These are phyloP conservation scores for Elsinoe batatas DNA, from an alignment of 2,329 filamentous ascomycete species.

Conservation along the genomic window DNA sequence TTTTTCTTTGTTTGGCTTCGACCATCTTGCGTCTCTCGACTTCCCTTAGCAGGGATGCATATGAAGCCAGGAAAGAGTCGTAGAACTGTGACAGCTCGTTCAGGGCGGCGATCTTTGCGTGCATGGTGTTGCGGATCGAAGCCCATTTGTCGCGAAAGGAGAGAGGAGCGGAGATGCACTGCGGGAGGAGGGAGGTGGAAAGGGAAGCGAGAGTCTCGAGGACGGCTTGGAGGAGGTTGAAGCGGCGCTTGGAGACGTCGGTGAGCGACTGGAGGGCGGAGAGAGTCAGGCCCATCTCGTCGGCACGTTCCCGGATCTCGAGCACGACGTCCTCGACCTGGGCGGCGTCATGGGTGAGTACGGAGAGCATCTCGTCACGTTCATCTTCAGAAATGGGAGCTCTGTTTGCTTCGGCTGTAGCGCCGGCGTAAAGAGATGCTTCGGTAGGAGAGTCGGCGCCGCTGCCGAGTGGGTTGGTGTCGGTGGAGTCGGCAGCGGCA, in stretches of 20 bases:
- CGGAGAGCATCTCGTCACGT: conserved; percentile 69
- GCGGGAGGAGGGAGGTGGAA: conserved; percentile 54
- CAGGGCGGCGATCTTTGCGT: conserved; percentile 62
- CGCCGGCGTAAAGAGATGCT: conserved; percentile 49
- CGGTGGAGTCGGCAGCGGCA: conserved; percentile 19
- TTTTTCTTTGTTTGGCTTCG: conserved; percentile 61
- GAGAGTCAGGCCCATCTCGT: conserved; percentile 66
- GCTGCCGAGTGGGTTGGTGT: conserved; percentile 16
- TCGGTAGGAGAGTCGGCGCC: conserved; percentile 46
- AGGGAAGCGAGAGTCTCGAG: conserved; percentile 60
- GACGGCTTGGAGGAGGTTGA: conserved; percentile 51
- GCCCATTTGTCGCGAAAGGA: conserved; percentile 60
- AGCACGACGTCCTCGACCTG: conserved; percentile 54
- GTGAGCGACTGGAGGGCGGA: conserved; percentile 54
- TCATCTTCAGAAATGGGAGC: conserved; percentile 64
- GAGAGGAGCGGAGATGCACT: conserved; percentile 54
- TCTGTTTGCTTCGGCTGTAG: conserved; percentile 34
- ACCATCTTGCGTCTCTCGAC: conserved; percentile 63
- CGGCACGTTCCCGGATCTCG: conserved; percentile 64
- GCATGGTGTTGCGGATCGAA: conserved; percentile 61
- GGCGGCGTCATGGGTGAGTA: conserved; percentile 61
- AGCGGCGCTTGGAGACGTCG: conserved; percentile 45
- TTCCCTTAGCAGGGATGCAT: conserved; percentile 76
- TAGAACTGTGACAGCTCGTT: conserved; percentile 72
- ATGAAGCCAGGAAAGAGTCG: conserved; percentile 73